Evolutionary conservation across 805 yeast species (phyloP), one percentile per base, ranked within the genome.

Genomic region (Wickerhamiella australiensis): DNA sequence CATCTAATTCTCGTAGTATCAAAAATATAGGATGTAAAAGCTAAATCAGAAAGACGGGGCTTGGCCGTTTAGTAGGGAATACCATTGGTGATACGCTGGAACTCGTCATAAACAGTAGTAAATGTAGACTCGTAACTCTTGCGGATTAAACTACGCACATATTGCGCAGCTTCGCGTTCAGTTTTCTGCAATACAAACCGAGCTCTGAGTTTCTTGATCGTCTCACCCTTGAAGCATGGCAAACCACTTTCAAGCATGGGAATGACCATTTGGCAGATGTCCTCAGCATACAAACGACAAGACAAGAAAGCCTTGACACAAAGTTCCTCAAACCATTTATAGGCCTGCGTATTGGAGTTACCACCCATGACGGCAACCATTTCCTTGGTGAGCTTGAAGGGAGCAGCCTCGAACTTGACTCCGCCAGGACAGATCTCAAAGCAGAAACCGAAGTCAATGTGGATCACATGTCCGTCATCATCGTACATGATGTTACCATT

Each of bases 361-460:
- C 97, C 97, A n/a, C 98, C 98, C 81, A 92, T 78, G 1, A 92
- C 96, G 62, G 78, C 76, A 4, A 92, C 83, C 98, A 94, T 92
- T 61, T 92, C 99, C 58, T 82, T 84, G 3, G 98, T 92, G 56
- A 92, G 75, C 63, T 92, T 92, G 72, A 92, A 92, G 11, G 98
- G 97, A 1, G 95, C 95, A n/a, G 86, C 95, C 60, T 92, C 99
- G 63, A 92, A 94, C 60, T 81, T 85, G 45, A 92, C 96, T 31
- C 98, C 98, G 56, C 99, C 99, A 8, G 99, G 99, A 29, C 85
- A 96, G 65, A 92, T 92, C 68, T 92, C 99, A 64, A 92, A 94
- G 60, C 96, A 88, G 74, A 92, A 92, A 2, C 99, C 99, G 69
- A 92, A 92, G 68, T 92, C 99, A 65, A 94, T 85, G 66, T 92